Base-by-base conservation (phyloP, 352 stramenopile genomes). In the Globisporangium canariense region DNA sequence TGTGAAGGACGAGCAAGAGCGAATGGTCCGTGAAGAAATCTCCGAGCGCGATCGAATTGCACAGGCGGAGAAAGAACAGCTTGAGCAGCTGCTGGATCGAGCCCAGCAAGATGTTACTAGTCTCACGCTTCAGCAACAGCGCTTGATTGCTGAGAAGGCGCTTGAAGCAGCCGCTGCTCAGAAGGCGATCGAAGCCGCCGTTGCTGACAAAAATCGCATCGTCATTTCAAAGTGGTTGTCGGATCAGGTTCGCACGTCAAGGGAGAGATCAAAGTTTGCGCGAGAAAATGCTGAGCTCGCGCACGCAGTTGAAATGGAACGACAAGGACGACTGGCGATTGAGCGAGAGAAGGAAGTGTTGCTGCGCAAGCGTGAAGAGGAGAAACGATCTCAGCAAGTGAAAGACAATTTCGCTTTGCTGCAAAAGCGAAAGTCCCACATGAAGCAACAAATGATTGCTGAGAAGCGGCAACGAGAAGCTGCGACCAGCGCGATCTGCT, bases 1-100 rank as follows among this genome's bases (percentile, higher is more conserved):
- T 16, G 80, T 83, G 57, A 78, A 76, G 25, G 28, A 52, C 0
- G 78, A 90, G 30, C 64, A 62, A 7, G 69, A 76, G 20, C n/a
- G 65, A 18, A 81, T 88, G 68, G 70, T 62, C 3, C 62, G 56
- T 28, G 66, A 85, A 64, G 78, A 83, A 16, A 53, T 74, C 25
- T 46, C 65, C 0, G 76, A 81, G 46, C 60, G 69, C 4, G 60
- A 64, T 28, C 62, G 57, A 10, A 56, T 62, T 14, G 71, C 65
- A 2, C 22, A 25, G 6, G 65, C 46, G 1, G 64, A 61, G 28
- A 58, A 61, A 3, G 34, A 40, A 1, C 47, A 57, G 2, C 70
- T 85, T 10, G 46, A 60, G 20, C 30, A 64, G 10, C 58, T 63
- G 7, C 69, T 90, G 2, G 43, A 11, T 6, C 64, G 62, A 38